Base-by-base conservation (phyloP, 225 moss, liverwort and hornwort species). In the Pseudoscleropodium purum region DNA sequence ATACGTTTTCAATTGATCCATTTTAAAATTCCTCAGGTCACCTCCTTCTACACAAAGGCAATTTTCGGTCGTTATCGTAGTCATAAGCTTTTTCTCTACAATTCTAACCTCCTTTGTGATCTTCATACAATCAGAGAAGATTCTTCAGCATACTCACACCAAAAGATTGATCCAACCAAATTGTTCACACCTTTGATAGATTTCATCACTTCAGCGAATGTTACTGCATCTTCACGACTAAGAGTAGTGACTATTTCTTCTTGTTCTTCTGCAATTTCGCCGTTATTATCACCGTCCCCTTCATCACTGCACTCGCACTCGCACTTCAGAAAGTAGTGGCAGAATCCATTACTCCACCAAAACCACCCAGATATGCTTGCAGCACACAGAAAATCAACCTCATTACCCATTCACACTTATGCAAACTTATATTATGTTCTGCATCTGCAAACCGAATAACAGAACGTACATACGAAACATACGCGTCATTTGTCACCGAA, bases 1-100 rank as follows among this genome's bases (percentile, higher is more conserved):
- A 92, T 99, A 99, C 5, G 92, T 79, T 84, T 93, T 95, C 64
- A 97, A 91, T 24, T 93, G 81, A 75, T 94, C 95, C 41, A 94
- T 41, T 77, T 87, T 96, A 39, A 97, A 91, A 67, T 92, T 95
- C 84, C 93, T 93, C 47, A 94, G 41, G 77, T 96, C 97, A 91
- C 91, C 90, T 90, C 94, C 95, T 88, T 88, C 95, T 95, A 90
- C 88, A 87, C 64, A 89, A 59, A 72, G 54, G 54, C 64, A 79
- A 84, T 37, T 84, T 85, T 57, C 25, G 41, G 73, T 56, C 21
- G 18, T 47, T 54, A 64, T 49, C 39, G 75, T 29, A 16, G 31
- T 84, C 75, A 54, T 87, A 37, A 79, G 74, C n/a, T 84, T 34
- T 84, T 52, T 37, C 78, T 79, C n/a, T 79, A 60, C 65, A 87